Evolutionary conservation across 306 rosid genomes (phyloP).

Genomic region (Citrullus mucosospermus): DNA sequence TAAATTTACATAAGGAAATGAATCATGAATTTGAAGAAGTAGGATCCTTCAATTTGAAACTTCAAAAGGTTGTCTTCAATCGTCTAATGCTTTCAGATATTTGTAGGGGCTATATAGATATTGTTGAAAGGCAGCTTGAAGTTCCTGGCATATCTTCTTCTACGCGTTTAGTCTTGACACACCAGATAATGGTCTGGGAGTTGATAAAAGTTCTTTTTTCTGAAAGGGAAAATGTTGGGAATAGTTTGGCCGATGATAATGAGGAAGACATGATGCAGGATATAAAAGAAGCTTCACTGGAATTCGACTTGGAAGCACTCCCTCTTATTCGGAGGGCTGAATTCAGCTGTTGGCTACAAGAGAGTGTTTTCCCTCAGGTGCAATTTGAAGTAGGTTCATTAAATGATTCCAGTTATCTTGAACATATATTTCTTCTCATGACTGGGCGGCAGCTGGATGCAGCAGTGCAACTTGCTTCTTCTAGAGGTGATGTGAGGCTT

Average conservation of each 20-base stretch:
- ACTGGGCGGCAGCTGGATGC: conserved; percentile 81
- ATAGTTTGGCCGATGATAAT: conserved; percentile 43
- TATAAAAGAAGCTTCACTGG: conserved; percentile 41
- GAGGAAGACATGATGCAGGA: conserved; percentile 98
- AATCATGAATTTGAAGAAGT: conserved; percentile 53
- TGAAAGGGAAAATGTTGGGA: conserved; percentile 42
- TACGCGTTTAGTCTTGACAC: conserved; percentile 46
- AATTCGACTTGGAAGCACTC: conserved; percentile 70
- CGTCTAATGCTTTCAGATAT: conserved; percentile 54
- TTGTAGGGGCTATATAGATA: conserved; percentile 64
- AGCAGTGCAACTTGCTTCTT: conserved; percentile 71
- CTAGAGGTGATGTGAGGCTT: conserved; percentile 84
- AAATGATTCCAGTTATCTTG: conserved; percentile 57
- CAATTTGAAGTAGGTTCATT: conserved; percentile 67
- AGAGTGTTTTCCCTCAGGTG: conserved; percentile 69
- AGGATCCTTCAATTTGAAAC: conserved; percentile 58
- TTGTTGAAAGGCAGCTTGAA: conserved; percentile 62
- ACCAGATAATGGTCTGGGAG: conserved; percentile 93
- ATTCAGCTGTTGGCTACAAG: conserved; percentile 93
- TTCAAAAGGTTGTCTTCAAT: conserved; percentile 58
- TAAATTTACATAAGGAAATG: conserved; percentile 61
- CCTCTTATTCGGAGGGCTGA: conserved; percentile 88
- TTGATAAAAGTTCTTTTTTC: conserved; percentile 85
- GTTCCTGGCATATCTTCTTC: conserved; percentile 62
- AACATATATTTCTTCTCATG: conserved; percentile 57